These are phyloP conservation scores for Pyrenophora teres DNA, from an alignment of 2,329 filamentous ascomycete species.

Conservation along the genomic window DNA sequence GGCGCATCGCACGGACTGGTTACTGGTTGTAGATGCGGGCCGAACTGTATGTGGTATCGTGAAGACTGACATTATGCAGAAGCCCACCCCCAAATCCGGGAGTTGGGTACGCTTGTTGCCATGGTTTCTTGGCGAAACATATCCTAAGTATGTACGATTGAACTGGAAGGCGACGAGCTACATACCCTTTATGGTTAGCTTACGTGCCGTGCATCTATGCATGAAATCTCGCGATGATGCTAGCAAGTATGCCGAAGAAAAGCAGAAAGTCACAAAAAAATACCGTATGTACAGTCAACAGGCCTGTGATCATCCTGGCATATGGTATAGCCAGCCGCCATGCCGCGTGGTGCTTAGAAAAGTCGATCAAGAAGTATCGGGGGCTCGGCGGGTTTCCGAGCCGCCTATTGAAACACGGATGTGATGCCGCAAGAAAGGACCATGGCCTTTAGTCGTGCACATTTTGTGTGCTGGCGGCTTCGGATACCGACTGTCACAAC, in stretches of 20 bases:
- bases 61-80: slow-evolving; percentile 5
- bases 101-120: slow-evolving; percentile 11
- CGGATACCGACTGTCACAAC: slow-evolving; percentile 1
- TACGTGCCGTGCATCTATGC: not conserved
- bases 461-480: slow-evolving; percentile 3
- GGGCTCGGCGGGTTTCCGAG: not conserved
- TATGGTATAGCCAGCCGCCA: too few species aligned
- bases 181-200: slow-evolving; percentile 1
- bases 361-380: not conserved
- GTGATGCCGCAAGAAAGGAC: not conserved
- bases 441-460: not conserved
- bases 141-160: not conserved
- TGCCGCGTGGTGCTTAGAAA: too few species aligned
- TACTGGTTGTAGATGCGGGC: not conserved
- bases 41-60: slow-evolving; percentile 2
- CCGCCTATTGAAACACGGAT: not conserved
- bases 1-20: not conserved
- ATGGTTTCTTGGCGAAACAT: slow-evolving; percentile 5
- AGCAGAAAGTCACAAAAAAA: not conserved
- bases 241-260: too few species aligned
- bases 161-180: slow-evolving; percentile 11
- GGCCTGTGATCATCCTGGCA: too few species aligned
- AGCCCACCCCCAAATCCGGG: slow-evolving; percentile 8
- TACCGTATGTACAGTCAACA: not conserved
- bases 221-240: too few species aligned